Percentiles rank a stretch among this genome's conserved stretches.
Conservation (phyloP, 2,329 filamentous ascomycete species). For the Colletotrichum kahawae region DNA sequence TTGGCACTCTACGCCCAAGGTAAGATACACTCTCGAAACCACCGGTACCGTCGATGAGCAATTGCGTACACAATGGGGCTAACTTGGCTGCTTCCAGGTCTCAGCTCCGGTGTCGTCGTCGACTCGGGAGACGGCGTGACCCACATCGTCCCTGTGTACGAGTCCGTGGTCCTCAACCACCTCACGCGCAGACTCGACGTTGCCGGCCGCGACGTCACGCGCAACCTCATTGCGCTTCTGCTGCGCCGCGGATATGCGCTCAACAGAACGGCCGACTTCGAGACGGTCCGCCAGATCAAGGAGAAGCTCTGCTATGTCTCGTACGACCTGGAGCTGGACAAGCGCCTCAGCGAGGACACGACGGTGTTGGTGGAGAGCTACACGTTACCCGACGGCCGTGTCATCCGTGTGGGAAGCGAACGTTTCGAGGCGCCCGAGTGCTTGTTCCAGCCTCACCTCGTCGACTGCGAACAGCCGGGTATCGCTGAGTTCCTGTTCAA, state of each 20-base stretch:
- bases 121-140: slow-evolving; percentile 98
- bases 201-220: slow-evolving; percentile 95
- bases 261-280: slow-evolving; percentile 98
- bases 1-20: slow-evolving; percentile 96
- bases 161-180: slow-evolving; percentile 97
- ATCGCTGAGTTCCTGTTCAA: slow-evolving; percentile 99
- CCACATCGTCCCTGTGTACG: slow-evolving; percentile 98
- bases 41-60: neutral
- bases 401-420: slow-evolving; percentile 95
- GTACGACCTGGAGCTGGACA: slow-evolving; percentile 96
- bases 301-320: slow-evolving; percentile 99
- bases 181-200: slow-evolving; percentile 93
- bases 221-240: slow-evolving; percentile 94
- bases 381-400: slow-evolving; percentile 93
- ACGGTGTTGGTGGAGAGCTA: slow-evolving; percentile 98
- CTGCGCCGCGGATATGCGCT: slow-evolving; percentile 93
- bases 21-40: slow-evolving; percentile 40
- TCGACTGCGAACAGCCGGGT: slow-evolving; percentile 96
- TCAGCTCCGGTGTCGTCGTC: slow-evolving; percentile 94
- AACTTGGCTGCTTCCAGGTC: slow-evolving; percentile 54
- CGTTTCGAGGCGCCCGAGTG: slow-evolving; percentile 98
- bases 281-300: slow-evolving; percentile 98
- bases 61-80: neutral
- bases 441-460: slow-evolving; percentile 96
- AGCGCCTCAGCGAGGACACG: slow-evolving; percentile 94